Evolutionary conservation across 177 flowering plant genomes (phyloP).

Genomic region (Vitis hybrid): DNA sequence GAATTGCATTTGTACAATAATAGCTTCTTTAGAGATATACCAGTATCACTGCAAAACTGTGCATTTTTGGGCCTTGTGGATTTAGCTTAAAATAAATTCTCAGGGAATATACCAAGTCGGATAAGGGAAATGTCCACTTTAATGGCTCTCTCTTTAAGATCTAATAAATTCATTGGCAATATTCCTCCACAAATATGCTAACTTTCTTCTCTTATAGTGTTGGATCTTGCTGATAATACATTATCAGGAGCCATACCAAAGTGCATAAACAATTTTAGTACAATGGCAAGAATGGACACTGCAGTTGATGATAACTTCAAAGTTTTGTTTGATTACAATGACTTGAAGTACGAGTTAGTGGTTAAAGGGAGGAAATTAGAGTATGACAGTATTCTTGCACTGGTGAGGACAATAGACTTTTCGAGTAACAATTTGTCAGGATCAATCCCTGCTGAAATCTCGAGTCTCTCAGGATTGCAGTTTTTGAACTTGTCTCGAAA

Average conservation of each 20-base stretch:
- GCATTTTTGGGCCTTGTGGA: background rate
- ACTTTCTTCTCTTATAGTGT: background rate
- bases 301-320: too few relatives aligned
- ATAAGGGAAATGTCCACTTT: background rate
- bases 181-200: background rate
- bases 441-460: conserved; percentile 15
- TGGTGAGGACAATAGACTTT: conserved; percentile 20
- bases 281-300: background rate
- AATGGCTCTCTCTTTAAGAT: background rate
- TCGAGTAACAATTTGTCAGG: conserved; percentile 24
- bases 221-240: conserved; percentile 4
- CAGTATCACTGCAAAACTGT: conserved; percentile 1
- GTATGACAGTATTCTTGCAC: conserved; percentile 3
- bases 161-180: background rate
- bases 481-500: conserved; percentile 19
- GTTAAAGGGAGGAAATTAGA: background rate
- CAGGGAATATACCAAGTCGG: conserved; percentile 7
- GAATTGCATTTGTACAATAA: background rate
- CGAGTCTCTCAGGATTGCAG: conserved; percentile 9
- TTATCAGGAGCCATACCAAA: conserved; percentile 5
- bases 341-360: background rate
- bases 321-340: background rate
- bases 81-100: background rate
- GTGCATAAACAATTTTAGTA: background rate
- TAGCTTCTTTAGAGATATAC: background rate